Base-by-base conservation (phyloP, 106 monocot species). In the Dendrobium chrysotoxum region DNA sequence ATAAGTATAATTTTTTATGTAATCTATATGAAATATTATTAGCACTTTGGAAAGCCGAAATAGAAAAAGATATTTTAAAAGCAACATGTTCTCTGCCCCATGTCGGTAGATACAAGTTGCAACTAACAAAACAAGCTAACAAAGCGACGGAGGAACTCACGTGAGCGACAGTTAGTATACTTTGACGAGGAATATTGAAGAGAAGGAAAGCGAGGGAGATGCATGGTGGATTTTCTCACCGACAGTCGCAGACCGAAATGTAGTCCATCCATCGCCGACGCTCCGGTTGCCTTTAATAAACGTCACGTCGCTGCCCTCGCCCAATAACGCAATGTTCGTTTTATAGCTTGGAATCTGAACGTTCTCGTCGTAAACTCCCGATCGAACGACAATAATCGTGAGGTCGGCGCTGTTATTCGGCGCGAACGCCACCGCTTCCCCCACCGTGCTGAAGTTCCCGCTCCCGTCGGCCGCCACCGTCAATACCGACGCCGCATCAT, bases 181-280 rank as follows among this genome's bases (percentile, higher is more conserved):
- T 13, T 13, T 50, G 50, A 50, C 50, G 15, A 50, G 50, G 50
- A 26, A 65, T 65, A 23, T 8, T 17, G 0, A 25, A 71, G 38
- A 35, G 12, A 31, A 31, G 17, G 4, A 6, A 30, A 65, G 61
- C 46, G 25, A 16, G 35, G 4, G 44, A 82, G 46, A 46, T 46
- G 50, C 50, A 50, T 50, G 50, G 13, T 50, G 13, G 13, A 50
- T 46, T n/a, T 1, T 53, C 87, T 91, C 25, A 93, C 96, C 96
- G 72, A 96, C 88, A 31, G 96, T 96, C 28, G 96, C 96, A 0
- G 96, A 85, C 21, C 88, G 75, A 81, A 96, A 96, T 5, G 96
- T 89, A 55, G 90, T 96, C 89, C 90, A 96, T 4, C 91, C 91
- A 57, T 90, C 96, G 28, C 77, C 89, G 58, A 72, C 88, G 82